Evolutionary conservation across 2,329 filamentous ascomycete genomes (phyloP).

Genomic region (Fusarium sp.): DNA sequence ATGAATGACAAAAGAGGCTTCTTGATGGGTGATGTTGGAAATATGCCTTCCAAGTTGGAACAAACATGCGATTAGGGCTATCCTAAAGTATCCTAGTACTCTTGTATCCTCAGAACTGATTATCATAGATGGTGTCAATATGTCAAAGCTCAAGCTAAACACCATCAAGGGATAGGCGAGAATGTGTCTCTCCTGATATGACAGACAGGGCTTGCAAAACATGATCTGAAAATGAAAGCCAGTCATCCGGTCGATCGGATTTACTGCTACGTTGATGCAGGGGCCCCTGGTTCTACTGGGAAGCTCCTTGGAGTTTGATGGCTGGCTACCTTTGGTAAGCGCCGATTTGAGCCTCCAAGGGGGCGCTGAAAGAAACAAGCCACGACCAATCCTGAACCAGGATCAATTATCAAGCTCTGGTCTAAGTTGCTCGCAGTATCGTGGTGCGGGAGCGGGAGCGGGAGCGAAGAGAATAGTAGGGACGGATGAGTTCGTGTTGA

Average conservation of each 20-base stretch:
- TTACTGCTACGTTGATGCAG: slow-evolving; percentile 33
- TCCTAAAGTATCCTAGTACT: slow-evolving; percentile 1
- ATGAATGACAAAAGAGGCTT: slow-evolving; percentile 17
- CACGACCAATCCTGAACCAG: slow-evolving; percentile 18
- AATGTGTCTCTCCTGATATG: neutral
- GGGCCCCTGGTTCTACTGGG: slow-evolving; percentile 29
- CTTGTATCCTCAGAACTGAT: slow-evolving; percentile 1
- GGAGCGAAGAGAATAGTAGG: slow-evolving; percentile 21
- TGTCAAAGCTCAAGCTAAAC: slow-evolving; percentile 5
- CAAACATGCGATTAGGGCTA: neutral
- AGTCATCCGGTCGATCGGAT: slow-evolving; percentile 46
- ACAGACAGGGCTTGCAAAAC: slow-evolving; percentile 19
- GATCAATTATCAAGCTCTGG: neutral
- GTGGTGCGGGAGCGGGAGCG: slow-evolving; percentile 30
- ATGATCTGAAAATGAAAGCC: slow-evolving; percentile 29
- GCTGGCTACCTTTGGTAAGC: slow-evolving; percentile 41
- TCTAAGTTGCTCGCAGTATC: slow-evolving; percentile 8
- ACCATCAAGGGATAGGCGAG: neutral
- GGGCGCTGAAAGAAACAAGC: slow-evolving; percentile 20
- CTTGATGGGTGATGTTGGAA: neutral
- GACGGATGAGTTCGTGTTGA: slow-evolving; percentile 25
- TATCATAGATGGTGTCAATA: neutral
- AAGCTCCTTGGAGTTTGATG: slow-evolving; percentile 26
- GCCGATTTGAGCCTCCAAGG: slow-evolving; percentile 43
- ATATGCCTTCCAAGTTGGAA: neutral